Percentiles rank a stretch among this genome's conserved stretches.
Evolutionary conservation across 2,329 filamentous ascomycete species (phyloP).

Genomic region (Fusarium sambucinum): DNA sequence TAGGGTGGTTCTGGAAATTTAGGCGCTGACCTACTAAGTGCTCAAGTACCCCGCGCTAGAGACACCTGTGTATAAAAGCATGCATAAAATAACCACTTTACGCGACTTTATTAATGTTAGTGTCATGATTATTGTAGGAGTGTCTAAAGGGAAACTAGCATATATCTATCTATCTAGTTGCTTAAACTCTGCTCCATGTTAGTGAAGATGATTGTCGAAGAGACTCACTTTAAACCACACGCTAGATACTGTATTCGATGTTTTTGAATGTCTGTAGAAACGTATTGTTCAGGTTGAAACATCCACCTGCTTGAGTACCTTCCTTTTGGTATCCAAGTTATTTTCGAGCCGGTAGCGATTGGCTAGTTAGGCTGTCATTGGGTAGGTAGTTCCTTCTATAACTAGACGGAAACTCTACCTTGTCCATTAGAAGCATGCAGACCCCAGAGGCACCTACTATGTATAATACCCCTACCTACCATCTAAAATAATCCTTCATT

Average conservation of each 20-base stretch:
- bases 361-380: background rate
- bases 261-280: background rate
- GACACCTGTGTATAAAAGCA: too few relatives aligned
- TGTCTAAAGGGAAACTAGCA: background rate
- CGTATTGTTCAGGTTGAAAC: background rate
- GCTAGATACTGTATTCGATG: background rate
- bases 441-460: background rate
- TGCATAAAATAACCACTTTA: slow-evolving; percentile 8
- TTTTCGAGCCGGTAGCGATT: too few relatives aligned
- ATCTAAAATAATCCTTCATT: background rate
- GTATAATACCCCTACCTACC: too few relatives aligned
- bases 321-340: background rate
- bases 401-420: background rate
- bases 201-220: background rate
- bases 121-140: background rate
- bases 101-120: slow-evolving; percentile 5
- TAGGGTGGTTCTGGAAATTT: background rate
- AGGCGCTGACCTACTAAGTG: background rate
- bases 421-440: background rate
- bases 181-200: background rate
- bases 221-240: background rate
- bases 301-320: background rate
- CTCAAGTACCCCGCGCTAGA: slow-evolving; percentile 6
- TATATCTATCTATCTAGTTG: background rate
- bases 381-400: background rate